These are phyloP conservation scores for Phytophthora aleatoria DNA, from an alignment of 352 stramenopile species.

Conservation along the genomic window DNA sequence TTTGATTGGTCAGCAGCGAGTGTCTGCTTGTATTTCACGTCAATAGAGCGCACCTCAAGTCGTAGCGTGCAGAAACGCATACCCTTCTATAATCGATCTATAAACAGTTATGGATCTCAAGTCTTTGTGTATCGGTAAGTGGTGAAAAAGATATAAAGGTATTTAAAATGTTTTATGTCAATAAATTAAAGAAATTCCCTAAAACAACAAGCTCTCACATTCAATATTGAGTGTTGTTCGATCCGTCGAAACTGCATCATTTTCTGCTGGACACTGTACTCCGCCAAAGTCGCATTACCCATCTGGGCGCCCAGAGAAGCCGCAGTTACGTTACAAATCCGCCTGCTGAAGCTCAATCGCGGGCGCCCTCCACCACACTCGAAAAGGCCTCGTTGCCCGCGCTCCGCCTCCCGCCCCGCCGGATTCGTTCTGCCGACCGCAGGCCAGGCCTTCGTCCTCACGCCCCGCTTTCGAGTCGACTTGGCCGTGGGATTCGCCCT, in stretches of 20 bases:
- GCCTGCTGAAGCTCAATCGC: not conserved
- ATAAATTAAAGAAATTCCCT: not conserved
- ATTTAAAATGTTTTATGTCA: too few relatives aligned
- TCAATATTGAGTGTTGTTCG: too few relatives aligned
- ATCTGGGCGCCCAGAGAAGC: slow-evolving; percentile 2
- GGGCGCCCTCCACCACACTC: not conserved
- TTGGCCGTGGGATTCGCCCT: slow-evolving; percentile 26
- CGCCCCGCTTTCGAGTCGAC: slow-evolving; percentile 12
- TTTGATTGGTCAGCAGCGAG: slow-evolving; percentile 4
- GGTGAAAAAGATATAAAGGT: too few relatives aligned
- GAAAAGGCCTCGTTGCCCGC: slow-evolving; percentile 2
- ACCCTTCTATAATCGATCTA: not conserved
- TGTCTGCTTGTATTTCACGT: slow-evolving; percentile 17
- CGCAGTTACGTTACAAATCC: slow-evolving; percentile 3
- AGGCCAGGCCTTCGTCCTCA: not conserved
- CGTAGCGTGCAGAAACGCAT: not conserved
- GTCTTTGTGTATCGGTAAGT: too few relatives aligned
- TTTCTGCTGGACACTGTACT: not conserved
- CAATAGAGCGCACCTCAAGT: not conserved
- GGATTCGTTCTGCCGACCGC: not conserved
- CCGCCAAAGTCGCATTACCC: not conserved
- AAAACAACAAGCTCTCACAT: not conserved
- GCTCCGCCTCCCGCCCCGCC: not conserved
- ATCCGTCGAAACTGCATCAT: not conserved
- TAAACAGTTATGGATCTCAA: too few relatives aligned